Base-by-base conservation (phyloP, 345 rosid species). In the Noccaea bulbosa region DNA sequence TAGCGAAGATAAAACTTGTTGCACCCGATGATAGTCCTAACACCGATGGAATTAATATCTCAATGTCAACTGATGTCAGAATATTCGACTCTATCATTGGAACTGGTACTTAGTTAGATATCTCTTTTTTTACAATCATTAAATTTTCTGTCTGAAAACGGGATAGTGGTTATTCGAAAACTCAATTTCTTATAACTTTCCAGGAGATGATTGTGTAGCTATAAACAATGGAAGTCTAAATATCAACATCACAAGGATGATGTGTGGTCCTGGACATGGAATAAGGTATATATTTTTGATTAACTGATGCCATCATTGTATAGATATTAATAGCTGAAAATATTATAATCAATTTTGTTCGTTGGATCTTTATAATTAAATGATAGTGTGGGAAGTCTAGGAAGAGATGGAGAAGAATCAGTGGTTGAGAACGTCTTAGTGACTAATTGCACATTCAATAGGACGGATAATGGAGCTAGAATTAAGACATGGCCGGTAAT, bases 131-230 rank as follows among this genome's bases (percentile, higher is more conserved):
- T 37, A 5, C 5, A 27, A 7, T 48, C 40, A 35, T 5, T 6
- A 7, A 22, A 14, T 22, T 55, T 35, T 12, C 27, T 24, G 22
- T 41, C 0, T 30, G 5, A 12, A 32, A 33, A 50, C 44, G 20
- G 11, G 45, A 55, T 48, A 4, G 11, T 5, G 3, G 8, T 30
- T 43, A 27, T 69, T 37, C 16, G 4, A 15, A 15, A 40, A 14
- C 35, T 35, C 6, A 10, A 11, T 11, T 2, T 62, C 8, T 5
- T 7, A 12, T 39, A 2, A 2, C 0, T 2, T 24, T 48, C 5
- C 27, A 85, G 87, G 86, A 41, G 92, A 87, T 61, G 92, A 83
- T 67, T 84, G 91, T 55, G 60, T 86, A 55, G 87, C 91, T 32
- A 61, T 86, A 37, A 70, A 47, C 44, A 46, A 4, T 1, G 81